Evolutionary conservation across 2,329 filamentous ascomycete species (phyloP).

Genomic region (Nothopassalora personata): DNA sequence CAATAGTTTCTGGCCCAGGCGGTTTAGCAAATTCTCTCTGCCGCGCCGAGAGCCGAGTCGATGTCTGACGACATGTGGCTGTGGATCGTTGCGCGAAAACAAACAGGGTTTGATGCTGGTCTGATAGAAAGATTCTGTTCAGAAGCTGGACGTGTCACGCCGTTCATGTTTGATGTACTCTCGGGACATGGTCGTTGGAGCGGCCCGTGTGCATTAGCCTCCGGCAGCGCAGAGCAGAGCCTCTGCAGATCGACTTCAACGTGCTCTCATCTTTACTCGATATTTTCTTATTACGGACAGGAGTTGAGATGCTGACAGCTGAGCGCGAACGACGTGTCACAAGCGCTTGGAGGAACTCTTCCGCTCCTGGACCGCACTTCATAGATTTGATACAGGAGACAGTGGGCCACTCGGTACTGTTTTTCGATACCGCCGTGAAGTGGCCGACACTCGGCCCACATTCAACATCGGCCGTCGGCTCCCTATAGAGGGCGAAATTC

Average conservation of each 20-base stretch:
- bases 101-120: neutral
- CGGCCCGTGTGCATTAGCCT: neutral
- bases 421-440: constrained; percentile 11
- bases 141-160: constrained; percentile 3
- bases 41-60: neutral
- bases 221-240: neutral
- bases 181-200: neutral
- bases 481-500: constrained; percentile 11
- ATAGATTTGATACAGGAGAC: neutral
- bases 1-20: neutral
- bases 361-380: neutral
- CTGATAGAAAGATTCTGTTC: constrained; percentile 1
- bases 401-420: neutral
- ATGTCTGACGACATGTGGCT: neutral
- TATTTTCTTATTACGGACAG: neutral
- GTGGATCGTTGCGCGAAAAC: neutral
- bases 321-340: neutral
- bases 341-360: neutral
- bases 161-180: neutral
- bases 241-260: neutral
- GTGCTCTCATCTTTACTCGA: neutral
- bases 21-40: neutral
- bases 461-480: constrained; percentile 1
- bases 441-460: constrained; percentile 16
- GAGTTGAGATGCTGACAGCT: neutral